Conservation (phyloP, 192 early-diverging fungal species). For the Linderina pennispora region DNA sequence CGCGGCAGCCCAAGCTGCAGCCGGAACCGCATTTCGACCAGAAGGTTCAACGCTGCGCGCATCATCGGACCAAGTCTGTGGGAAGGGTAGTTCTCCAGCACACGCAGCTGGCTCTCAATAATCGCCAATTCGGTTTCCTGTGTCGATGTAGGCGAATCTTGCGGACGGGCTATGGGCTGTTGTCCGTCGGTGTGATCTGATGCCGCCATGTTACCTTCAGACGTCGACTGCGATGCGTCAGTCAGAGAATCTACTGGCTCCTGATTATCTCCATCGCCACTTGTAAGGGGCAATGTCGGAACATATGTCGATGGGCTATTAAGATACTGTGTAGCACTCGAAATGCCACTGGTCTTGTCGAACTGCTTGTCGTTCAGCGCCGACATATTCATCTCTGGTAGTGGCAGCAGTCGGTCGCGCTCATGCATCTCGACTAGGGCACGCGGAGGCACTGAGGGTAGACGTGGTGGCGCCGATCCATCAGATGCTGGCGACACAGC, state of each 20-base stretch:
- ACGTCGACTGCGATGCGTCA: too few species aligned
- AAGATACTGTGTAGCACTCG: conserved; percentile 32
- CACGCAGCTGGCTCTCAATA: conserved; percentile 42
- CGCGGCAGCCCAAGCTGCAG: conserved; percentile 38
- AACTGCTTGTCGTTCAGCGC: conserved; percentile 28
- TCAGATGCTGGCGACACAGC: conserved; percentile 37
- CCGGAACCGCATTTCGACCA: conserved; percentile 46
- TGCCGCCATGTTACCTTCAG: too few species aligned
- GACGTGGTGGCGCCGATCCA: conserved; percentile 35
- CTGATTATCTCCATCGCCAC: too few species aligned
- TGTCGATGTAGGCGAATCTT: conserved; percentile 6
- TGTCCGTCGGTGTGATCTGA: not conserved
- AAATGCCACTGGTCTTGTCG: conserved; percentile 17
- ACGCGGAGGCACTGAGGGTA: conserved; percentile 32
- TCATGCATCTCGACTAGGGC: conserved; percentile 22
- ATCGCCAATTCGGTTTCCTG: conserved; percentile 36
- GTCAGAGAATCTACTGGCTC: too few species aligned
- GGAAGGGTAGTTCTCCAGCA: conserved; percentile 29
- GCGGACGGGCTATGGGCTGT: not conserved
- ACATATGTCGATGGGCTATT: conserved; percentile 12
- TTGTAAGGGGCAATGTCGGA: too few species aligned
- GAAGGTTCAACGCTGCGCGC: conserved; percentile 35
- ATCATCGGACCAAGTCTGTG: conserved; percentile 41
- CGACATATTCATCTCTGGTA: conserved; percentile 23
- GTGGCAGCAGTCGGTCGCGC: conserved; percentile 27